Evolutionary conservation across 495 filamentous ascomycete genomes (phyloP).

Genomic region (Aspergillus egyptiacus): DNA sequence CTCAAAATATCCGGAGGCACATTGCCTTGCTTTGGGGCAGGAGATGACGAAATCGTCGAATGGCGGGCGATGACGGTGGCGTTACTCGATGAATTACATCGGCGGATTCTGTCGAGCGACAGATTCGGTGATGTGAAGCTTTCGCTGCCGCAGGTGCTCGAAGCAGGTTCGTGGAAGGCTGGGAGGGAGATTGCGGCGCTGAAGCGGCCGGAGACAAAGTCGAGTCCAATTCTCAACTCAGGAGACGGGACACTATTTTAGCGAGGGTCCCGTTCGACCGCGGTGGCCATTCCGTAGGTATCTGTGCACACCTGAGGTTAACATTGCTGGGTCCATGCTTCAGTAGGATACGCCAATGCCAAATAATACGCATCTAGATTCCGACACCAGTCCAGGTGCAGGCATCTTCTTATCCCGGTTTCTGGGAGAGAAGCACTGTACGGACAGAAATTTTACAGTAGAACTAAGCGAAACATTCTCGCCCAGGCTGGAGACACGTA

Average conservation of each 20-base stretch:
- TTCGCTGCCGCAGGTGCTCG: conserved; percentile 71
- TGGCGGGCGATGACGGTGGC: conserved; percentile 77
- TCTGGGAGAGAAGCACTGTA: too few relatives aligned
- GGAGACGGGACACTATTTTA: conserved; percentile 43
- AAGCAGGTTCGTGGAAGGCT: conserved; percentile 76
- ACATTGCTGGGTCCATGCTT: too few relatives aligned
- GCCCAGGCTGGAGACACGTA: too few relatives aligned
- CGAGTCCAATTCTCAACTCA: conserved; percentile 40
- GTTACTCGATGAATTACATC: conserved; percentile 69
- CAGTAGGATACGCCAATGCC: too few relatives aligned
- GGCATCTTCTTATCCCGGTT: too few relatives aligned
- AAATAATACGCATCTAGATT: too few relatives aligned
- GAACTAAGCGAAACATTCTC: too few relatives aligned
- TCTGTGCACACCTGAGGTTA: too few relatives aligned
- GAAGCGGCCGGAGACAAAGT: conserved; percentile 34
- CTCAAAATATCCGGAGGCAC: conserved; percentile 46
- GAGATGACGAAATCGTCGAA: conserved; percentile 16
- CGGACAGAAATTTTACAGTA: too few relatives aligned
- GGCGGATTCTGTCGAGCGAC: conserved; percentile 51
- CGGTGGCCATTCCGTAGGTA: too few relatives aligned
- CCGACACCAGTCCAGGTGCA: too few relatives aligned
- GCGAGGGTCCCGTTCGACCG: too few relatives aligned
- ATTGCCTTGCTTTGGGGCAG: conserved; percentile 69
- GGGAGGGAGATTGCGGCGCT: conserved; percentile 39
- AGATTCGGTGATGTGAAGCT: conserved; percentile 52